Evolutionary conservation across 1,284 basidiomycete species (phyloP).

Genomic region (Malassezia vespertilionis): DNA sequence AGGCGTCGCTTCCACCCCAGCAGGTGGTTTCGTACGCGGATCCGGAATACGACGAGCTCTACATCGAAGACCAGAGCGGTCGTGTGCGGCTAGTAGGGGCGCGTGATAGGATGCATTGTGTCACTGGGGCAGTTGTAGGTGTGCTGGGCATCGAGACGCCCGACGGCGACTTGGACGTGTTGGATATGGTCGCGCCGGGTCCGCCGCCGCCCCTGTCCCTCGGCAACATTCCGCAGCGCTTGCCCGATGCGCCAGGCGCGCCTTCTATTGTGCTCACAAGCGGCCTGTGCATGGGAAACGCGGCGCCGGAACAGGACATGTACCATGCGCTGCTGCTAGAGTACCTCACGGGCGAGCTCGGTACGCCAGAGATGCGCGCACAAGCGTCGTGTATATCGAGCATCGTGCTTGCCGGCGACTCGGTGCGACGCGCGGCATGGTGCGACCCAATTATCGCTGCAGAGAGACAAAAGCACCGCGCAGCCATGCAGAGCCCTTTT

Average conservation of each 20-base stretch:
- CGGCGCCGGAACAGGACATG: conserved; percentile 27
- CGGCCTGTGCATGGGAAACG: conserved; percentile 51
- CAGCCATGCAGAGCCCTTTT: conserved; percentile 1
- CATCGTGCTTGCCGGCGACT: conserved; percentile 35
- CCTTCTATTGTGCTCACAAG: conserved; percentile 31
- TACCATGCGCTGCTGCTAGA: conserved; percentile 51
- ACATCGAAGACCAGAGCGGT: conserved; percentile 90
- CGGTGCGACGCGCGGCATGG: conserved; percentile 20
- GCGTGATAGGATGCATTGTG: conserved; percentile 15
- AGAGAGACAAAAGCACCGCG: not conserved
- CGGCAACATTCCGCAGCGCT: not conserved
- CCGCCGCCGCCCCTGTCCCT: conserved; percentile 14
- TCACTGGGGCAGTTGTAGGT: conserved; percentile 62
- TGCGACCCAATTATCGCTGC: too few species aligned
- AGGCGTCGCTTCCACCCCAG: conserved; percentile 81
- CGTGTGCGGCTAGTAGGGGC: conserved; percentile 72
- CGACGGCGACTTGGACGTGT: conserved; percentile 81
- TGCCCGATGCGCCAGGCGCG: not conserved
- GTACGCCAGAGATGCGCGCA: conserved; percentile 52
- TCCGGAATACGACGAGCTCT: conserved; percentile 67
- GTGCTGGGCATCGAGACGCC: conserved; percentile 79
- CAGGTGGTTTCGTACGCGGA: conserved; percentile 49
- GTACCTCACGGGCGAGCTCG: conserved; percentile 73
- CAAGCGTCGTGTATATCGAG: conserved; percentile 20
- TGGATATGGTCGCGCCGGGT: conserved; percentile 77